Percentiles rank a stretch among this genome's conserved stretches.
Conservation (phyloP, 2,329 filamentous ascomycete species). For the Metarhizium anisopliae region DNA sequence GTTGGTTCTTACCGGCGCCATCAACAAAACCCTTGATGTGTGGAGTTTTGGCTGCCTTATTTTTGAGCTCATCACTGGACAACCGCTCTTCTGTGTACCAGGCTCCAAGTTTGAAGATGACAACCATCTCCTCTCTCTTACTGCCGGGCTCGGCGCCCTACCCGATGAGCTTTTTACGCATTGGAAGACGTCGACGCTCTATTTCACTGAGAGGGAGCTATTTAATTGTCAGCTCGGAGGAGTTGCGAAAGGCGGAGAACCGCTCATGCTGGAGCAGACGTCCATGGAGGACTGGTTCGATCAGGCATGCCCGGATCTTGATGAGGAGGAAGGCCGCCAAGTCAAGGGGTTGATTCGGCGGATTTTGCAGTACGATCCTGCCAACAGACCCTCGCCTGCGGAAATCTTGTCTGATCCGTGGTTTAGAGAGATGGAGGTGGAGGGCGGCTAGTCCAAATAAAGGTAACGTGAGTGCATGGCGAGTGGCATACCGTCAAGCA, state of each 20-base stretch:
- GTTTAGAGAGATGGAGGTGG: conserved; percentile 9
- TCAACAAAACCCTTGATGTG: conserved; percentile 16
- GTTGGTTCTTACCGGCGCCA: conserved; percentile 14
- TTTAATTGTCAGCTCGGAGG: conserved; percentile 19
- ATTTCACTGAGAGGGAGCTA: conserved; percentile 17
- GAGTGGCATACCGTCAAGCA: no score
- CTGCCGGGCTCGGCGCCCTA: conserved; percentile 12
- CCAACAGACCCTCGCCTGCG: conserved; percentile 16
- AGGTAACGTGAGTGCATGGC: no score
- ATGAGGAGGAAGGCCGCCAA: conserved; percentile 14
- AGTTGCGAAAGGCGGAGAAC: conserved; percentile 10
- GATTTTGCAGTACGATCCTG: conserved; percentile 22
- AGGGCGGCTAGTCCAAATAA: no score
- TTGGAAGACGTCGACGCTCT: conserved; percentile 17
- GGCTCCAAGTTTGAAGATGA: conserved; percentile 12
- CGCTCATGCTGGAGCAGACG: conserved; percentile 14
- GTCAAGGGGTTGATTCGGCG: conserved; percentile 19
- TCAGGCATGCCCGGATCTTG: conserved; percentile 12
- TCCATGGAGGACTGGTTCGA: conserved; percentile 19
- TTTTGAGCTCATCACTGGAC: conserved; percentile 20
- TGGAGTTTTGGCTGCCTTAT: conserved; percentile 24
- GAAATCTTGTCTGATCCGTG: conserved; percentile 22
- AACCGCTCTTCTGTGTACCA: conserved; percentile 17
- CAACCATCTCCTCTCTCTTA: conserved; percentile 14
- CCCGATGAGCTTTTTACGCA: conserved; percentile 11